phyloP scores from a whole-genome alignment of 2,329 filamentous ascomycete genomes.

The Acrodontium crateriforme region DNA sequence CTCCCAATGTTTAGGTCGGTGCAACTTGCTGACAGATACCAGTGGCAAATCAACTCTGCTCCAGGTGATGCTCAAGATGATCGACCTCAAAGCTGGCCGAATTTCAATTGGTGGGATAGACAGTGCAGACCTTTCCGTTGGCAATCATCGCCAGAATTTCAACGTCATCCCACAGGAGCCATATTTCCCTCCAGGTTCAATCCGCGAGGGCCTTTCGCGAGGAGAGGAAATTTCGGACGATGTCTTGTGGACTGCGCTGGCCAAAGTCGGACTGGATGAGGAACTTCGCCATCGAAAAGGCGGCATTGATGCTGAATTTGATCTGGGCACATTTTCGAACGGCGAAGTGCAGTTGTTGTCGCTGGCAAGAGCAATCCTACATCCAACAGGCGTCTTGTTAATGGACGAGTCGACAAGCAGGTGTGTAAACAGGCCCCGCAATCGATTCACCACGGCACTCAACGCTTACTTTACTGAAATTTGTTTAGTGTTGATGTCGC shows the following conservation, averaged over 20 bases:
- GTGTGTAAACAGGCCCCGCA: too few species aligned
- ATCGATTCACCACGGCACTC: too few species aligned
- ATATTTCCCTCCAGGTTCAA: slow-evolving; percentile 34
- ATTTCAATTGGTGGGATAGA: slow-evolving; percentile 37
- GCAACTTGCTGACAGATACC: too few species aligned
- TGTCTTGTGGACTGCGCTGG: slow-evolving; percentile 29
- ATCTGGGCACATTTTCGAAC: slow-evolving; percentile 24
- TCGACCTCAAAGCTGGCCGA: slow-evolving; percentile 30
- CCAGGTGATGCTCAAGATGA: slow-evolving; percentile 35
- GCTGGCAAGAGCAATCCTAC: slow-evolving; percentile 28
- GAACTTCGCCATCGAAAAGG: slow-evolving; percentile 13
- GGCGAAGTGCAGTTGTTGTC: slow-evolving; percentile 39
- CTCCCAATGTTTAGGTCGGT: too few species aligned
- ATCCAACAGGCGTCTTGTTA: slow-evolving; percentile 27
- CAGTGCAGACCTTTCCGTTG: slow-evolving; percentile 29
- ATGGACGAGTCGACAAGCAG: slow-evolving; percentile 16
- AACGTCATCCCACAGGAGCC: slow-evolving; percentile 40
- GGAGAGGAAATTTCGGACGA: slow-evolving; percentile 22
- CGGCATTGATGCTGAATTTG: slow-evolving; percentile 25
- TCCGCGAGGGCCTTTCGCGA: slow-evolving; percentile 38
- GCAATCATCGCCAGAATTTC: slow-evolving; percentile 32
- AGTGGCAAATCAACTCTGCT: slow-evolving; percentile 41
- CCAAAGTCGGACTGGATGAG: slow-evolving; percentile 29
- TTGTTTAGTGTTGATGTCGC: slow-evolving; percentile 1
- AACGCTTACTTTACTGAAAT: too few species aligned